These are phyloP conservation scores for Aspergillus nanangensis DNA, from an alignment of 495 filamentous ascomycete species.

Conservation along the genomic window DNA sequence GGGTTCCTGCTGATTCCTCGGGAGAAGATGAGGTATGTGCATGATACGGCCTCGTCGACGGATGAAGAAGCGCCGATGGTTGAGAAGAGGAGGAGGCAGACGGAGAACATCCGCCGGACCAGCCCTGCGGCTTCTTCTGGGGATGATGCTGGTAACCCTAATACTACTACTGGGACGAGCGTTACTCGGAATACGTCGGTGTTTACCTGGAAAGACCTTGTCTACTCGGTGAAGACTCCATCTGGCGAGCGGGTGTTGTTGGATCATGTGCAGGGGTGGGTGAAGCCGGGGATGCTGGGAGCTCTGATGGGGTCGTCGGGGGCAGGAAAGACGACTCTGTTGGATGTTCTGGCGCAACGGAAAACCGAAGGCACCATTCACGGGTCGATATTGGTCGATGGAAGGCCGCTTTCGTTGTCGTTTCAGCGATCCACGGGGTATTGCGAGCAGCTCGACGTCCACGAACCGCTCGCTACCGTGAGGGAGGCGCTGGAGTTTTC, in stretches of 20 bases:
- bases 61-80: neutral
- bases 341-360: conserved; percentile 45
- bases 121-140: neutral
- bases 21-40: neutral
- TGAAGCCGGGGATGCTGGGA: conserved; percentile 69
- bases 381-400: conserved; percentile 76
- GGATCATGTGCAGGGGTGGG: conserved; percentile 76
- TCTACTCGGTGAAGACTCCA: neutral
- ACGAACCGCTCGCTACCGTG: neutral
- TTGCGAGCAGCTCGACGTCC: neutral
- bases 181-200: neutral
- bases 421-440: conserved; percentile 55
- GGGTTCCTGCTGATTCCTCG: neutral
- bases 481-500: neutral
- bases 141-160: neutral
- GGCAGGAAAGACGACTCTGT: conserved; percentile 50
- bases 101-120: conserved; percentile 2
- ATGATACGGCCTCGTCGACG: neutral
- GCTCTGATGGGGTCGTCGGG: conserved; percentile 58
- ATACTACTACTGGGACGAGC: neutral
- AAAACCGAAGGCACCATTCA: conserved; percentile 76
- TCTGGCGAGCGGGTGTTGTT: conserved; percentile 32
- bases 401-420: conserved; percentile 59
- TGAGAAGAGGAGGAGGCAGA: too few relatives aligned
- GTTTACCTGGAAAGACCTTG: neutral